Base-by-base conservation (phyloP, 148 eudicot genomes). In the Silene conica region DNA sequence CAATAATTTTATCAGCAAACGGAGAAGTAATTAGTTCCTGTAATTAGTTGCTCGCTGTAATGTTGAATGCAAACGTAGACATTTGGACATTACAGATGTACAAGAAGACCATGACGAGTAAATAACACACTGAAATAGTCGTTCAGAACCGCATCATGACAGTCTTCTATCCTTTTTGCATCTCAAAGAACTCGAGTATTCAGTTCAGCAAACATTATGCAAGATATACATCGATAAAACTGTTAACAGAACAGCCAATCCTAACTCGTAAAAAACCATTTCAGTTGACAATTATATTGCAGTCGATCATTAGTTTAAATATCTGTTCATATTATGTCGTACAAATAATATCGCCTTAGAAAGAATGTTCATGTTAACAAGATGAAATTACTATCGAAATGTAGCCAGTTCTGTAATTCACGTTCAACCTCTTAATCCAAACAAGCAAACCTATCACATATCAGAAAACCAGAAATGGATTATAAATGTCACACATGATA, bases 171-270 rank as follows among this genome's bases (percentile, higher is more conserved):
- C 28, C 22, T 21, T 8, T 26, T 11, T 50, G 45, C 21, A 13
- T 13, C 16, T 50, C 16, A 16, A 52, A 10, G 26, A 19, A 62
- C 21, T 54, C 52, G 13, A 69, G 61, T 50, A 70, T 64, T 64
- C 74, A 63, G 31, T 65, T 63, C 28, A 50, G 61, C 45, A 73
- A 26, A 31, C 77, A 43, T 28, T 5, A 50, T 55, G 58, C 25
- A 20, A 45, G 4, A 50, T 50, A 34, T 64, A 64, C 12, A 34
- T 63, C 13, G 7, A 28, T 14, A 26, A 13, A 63, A 6, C 8
- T 6, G 7, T 43, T 31, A 43, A 6, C 5, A 18, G 7, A 64
- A 64, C n/a, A 64, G 55, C 8, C 18, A 63, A 63, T 63, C 66
- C 66, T 18, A n/a, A 34, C 68, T 15, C 34, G 8, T 18, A 8